Percentiles rank a stretch among this genome's conserved stretches.
Evolutionary conservation across 495 filamentous ascomycete genomes (phyloP).

Genomic region (Pyrenula aspistea): DNA sequence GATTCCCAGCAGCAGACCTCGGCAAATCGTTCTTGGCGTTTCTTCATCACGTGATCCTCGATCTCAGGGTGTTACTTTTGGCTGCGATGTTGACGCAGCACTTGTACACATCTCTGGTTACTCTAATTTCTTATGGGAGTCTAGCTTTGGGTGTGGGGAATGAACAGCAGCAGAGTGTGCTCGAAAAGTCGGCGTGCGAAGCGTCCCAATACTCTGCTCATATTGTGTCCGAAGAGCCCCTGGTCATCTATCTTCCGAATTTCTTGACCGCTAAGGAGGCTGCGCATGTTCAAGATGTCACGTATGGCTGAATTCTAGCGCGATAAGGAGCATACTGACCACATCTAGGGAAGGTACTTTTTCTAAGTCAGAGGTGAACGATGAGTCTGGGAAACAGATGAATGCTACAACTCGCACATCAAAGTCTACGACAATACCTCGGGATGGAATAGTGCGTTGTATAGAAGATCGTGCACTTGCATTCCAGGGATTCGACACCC

Average conservation of each 20-base stretch:
- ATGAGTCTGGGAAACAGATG: background rate
- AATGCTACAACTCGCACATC: background rate
- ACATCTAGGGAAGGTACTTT: background rate
- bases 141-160: background rate
- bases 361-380: background rate
- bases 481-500: conserved; percentile 47
- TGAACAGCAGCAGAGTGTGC: background rate
- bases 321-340: too few species aligned
- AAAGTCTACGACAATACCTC: conserved; percentile 5
- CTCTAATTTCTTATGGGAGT: background rate
- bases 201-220: conserved; percentile 23
- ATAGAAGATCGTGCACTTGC: conserved; percentile 53
- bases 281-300: conserved; percentile 34
- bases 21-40: too few species aligned
- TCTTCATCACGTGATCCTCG: too few species aligned
- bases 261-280: conserved; percentile 38
- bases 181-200: background rate
- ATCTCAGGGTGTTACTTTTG: too few species aligned
- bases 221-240: conserved; percentile 35
- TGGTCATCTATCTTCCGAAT: conserved; percentile 44
- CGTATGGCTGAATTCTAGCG: too few species aligned
- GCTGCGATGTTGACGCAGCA: too few species aligned
- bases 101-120: too few species aligned
- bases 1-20: too few species aligned
- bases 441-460: conserved; percentile 51